phyloP scores from a whole-genome alignment of 176 grass and related monocot species.

The Panicum miliaceum region DNA sequence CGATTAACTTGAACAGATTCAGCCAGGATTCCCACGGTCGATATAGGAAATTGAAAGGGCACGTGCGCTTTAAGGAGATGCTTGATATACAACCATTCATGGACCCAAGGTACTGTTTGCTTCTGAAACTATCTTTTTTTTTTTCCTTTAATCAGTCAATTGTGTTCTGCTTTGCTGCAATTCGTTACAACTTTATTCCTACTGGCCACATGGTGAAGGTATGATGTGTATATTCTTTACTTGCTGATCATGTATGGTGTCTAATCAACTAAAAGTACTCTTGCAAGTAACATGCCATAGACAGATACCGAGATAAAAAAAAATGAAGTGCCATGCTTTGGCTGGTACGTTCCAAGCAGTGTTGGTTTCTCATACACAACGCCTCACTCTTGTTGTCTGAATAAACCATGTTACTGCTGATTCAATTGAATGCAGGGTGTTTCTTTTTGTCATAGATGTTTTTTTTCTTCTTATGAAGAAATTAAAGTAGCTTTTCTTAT shows the following conservation, averaged over 20 bases:
- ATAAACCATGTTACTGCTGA: not conserved
- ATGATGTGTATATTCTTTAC: not conserved
- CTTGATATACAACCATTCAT: conserved; percentile 81
- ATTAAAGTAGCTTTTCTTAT: not conserved
- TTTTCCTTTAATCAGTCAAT: conserved; percentile 1
- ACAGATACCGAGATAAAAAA: not conserved
- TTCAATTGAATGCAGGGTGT: not conserved
- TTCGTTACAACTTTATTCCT: not conserved
- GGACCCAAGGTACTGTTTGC: conserved; percentile 69
- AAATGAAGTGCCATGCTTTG: not conserved
- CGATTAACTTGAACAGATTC: conserved; percentile 94
- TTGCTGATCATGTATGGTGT: not conserved
- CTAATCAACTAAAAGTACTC: not conserved
- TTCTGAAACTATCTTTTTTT: not conserved
- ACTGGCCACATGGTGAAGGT: not conserved
- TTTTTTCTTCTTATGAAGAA: not conserved
- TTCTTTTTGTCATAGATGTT: not conserved
- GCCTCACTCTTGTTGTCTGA: not conserved
- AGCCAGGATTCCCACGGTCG: conserved; percentile 77
- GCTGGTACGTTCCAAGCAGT: not conserved
- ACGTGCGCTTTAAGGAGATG: conserved; percentile 80
- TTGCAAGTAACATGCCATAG: not conserved
- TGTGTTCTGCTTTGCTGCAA: conserved; percentile 9
- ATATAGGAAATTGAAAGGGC: conserved; percentile 84
- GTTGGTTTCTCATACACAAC: not conserved